Base-by-base conservation (phyloP, 2,329 filamentous ascomycete species). In the Tympanopsis confertula region DNA sequence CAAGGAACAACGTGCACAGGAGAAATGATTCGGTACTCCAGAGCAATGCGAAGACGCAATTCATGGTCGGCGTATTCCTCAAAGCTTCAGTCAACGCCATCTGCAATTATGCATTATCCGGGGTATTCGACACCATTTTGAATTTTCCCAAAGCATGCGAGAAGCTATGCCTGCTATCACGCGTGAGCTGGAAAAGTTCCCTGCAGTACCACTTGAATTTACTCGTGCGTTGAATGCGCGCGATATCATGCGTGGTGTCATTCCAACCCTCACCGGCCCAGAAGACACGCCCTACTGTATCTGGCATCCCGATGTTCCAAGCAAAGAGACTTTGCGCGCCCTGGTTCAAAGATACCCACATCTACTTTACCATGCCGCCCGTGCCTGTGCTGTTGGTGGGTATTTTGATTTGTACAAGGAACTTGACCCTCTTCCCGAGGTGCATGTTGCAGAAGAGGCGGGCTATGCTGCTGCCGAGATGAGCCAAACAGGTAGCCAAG, bases 301-400 rank as follows among this genome's bases (percentile, higher is more conserved):
- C 35, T 61, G 57, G 55, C 46, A 58, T 41, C 58, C 58, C 1
- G 51, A 57, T 1, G 35, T 48, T 3, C 52, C 59, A 5, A 40
- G 38, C 3, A 56, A 62, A 39, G 47, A 51, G 5, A 62, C 57
- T 1, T 56, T 57, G 35, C 51, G 58, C 2, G 35, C 42, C 7
- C 40, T 64, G 15, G 53, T 43, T 10, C 22, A 37, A 13, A 42
- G 43, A 3, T 62, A 56, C 42, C 58, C 58, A 2, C 14, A 44
- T 5, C 49, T 59, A 51, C 26, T 42, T 5, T 61, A 61, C 35
- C 52, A 57, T 26, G 52, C 60, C 13, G 55, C 49, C 19, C 50
- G 58, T 10, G 55, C 57, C 1, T 63, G 58, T 44, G 58, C 58
- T 3, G 55, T 57, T 2, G 58, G 52, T 4, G 57, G 57, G 2